Conservation (phyloP, 1,284 basidiomycete species). For the Ganoderma lingzhi region DNA sequence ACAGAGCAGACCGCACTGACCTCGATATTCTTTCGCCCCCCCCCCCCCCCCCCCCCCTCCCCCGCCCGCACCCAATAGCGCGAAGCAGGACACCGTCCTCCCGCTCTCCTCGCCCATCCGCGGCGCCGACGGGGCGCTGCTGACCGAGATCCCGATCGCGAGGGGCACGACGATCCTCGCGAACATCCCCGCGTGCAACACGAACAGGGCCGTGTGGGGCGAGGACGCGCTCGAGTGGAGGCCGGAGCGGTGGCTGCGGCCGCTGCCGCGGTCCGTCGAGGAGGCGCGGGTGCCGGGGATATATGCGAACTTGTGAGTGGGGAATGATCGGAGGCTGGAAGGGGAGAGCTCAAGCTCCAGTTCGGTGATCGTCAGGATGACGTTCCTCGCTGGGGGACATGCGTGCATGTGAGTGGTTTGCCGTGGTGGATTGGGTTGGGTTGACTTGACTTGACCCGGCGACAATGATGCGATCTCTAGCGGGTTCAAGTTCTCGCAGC, state of each 20-base stretch:
- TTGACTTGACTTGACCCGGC: too few relatives aligned
- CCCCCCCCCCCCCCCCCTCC: too few relatives aligned
- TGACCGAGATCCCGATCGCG: conserved; percentile 48
- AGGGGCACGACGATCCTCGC: conserved; percentile 57
- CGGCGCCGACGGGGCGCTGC: conserved; percentile 40
- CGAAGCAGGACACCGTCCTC: conserved; percentile 31
- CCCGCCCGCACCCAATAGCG: conserved; percentile 17
- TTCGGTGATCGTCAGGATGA: too few relatives aligned
- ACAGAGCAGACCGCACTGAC: too few relatives aligned
- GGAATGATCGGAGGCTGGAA: too few relatives aligned
- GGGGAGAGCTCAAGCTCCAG: too few relatives aligned
- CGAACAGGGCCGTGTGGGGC: conserved; percentile 59
- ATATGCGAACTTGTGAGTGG: conserved; percentile 35
- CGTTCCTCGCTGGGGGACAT: conserved; percentile 10
- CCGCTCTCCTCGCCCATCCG: conserved; percentile 36
- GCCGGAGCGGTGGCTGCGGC: conserved; percentile 44
- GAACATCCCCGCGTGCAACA: conserved; percentile 57
- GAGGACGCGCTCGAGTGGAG: conserved; percentile 60
- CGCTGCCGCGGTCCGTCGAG: conserved; percentile 33
- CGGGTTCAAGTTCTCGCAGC: conserved; percentile 9
- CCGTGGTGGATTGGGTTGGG: too few relatives aligned
- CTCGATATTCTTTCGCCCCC: too few relatives aligned
- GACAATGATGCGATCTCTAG: too few relatives aligned
- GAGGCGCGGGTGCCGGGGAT: conserved; percentile 37
- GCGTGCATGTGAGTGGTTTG: too few relatives aligned